A percentile compares a stretch with the other conserved stretches of the same genome.
These are phyloP conservation scores for Sedum album DNA, from an alignment of 164 flowering plant genomes.

Conservation along the genomic window DNA sequence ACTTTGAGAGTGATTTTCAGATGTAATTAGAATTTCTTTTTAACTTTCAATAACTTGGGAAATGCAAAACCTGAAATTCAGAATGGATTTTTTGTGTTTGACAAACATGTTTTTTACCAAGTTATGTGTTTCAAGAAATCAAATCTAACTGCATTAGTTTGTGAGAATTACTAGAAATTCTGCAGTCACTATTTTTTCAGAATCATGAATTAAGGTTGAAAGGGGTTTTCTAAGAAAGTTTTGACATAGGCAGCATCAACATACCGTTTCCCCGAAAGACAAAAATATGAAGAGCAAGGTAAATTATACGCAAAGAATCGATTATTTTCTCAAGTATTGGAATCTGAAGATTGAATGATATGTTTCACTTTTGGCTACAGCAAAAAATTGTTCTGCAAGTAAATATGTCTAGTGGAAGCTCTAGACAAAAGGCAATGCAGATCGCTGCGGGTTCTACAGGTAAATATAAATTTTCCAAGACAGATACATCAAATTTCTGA, in stretches of 20 bases:
- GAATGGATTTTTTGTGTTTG: not conserved
- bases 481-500: not conserved
- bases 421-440: not conserved
- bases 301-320: not conserved
- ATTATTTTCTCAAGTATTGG: not conserved
- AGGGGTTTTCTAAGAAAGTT: not conserved
- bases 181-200: not conserved
- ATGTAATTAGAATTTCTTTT: not conserved
- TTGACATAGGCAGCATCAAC: not conserved
- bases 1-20: not conserved
- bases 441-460: not conserved
- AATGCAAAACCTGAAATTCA: not conserved
- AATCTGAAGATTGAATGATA: not conserved
- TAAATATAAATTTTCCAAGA: not conserved
- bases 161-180: not conserved
- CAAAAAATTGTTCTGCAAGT: slow-evolving; percentile 1
- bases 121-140: not conserved
- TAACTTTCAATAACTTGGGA: not conserved
- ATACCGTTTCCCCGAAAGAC: not conserved
- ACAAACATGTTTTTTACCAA: not conserved
- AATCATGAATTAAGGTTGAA: not conserved
- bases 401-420: not conserved
- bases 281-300: slow-evolving; percentile 1
- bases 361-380: not conserved
- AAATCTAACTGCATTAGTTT: not conserved